Evolutionary conservation across 2,329 filamentous ascomycete genomes (phyloP), one percentile per base, ranked within the genome.

Genomic region (Xylaria sp.): DNA sequence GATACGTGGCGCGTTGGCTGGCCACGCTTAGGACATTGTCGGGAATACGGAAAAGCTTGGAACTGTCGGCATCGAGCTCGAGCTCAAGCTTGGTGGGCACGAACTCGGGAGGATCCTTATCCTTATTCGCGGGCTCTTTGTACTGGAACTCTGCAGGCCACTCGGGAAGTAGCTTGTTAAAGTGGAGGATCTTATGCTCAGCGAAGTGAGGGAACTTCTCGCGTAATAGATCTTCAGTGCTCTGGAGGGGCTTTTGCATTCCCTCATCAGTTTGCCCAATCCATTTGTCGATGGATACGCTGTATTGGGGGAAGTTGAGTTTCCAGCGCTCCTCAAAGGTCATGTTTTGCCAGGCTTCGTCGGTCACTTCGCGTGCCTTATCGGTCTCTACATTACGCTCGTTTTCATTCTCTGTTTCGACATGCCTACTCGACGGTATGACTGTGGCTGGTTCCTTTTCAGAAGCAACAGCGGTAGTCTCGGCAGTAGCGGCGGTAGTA

Each of bases 51-150:
- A 98, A 99, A 25, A 85, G 82, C 69, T 93, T 92, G 75, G 96
- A 92, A 67, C 96, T 91, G 70, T 98, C 95, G 47, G 86, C 84
- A 2, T 91, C 90, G 33, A 98, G 80, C 63, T 99, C 95, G 13
- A 99, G 82, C 63, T 87, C 93, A 58, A 97, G 83, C 76, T 99
- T 99, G 19, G 90, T 93, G 0, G 93, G 92, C 4, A 93, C 85
- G 3, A 98, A 71, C 38, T 71, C 70, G 40, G 71, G 69, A 83
- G 15, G 91, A 83, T 76, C 93, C 95, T 0, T 93, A 91, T 72
- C 70, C 40, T 88, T 88, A 76, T 93, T 96, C 1, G 83, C 67
- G 0, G 93, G 92, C 38, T 87, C 86, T 76, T 97, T 95, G 58
- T 90, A 89, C 64, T 90, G 84, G 76, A 91, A 94, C 56, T 87